Evolutionary conservation across 768 basidiomycete genomes (phyloP), one percentile per base, ranked within the genome.

Genomic region (Russula earlei): DNA sequence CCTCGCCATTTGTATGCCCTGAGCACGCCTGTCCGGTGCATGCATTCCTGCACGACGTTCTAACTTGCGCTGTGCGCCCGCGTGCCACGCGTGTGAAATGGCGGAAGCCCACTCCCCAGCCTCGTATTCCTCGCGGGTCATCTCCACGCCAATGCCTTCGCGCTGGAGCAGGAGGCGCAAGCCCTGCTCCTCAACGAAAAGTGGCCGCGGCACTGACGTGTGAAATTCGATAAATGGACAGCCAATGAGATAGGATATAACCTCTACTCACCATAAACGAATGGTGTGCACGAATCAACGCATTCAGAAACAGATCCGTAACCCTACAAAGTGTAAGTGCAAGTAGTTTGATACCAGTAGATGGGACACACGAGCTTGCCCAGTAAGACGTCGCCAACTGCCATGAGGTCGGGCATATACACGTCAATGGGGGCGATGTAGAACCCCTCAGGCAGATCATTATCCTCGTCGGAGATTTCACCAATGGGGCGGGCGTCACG

Each of bases 271-370:
- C 84, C 84, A 64, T 84, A 91, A 31, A 91, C 79, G 56, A 90
- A 87, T 5, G 87, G 84, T 15, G 87, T 88, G 59, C 78, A 78
- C 5, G 83, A 74, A 62, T 88, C 85, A 17, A 89, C 79, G 57
- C 85, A 86, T 64, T 91, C 87, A 1, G 87, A 80, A 44, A 87
- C 86, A 0, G 87, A 87, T 14, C 87, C 87, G 65, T 89, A 91
- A 31, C 87, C 87, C 84, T 86, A 61, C n/a, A 20, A 20, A 10
- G 22, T 57, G 37, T 46, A 33, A 57, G 41, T 49, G 11, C 48
- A 55, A 20, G 51, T 3, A 24, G 46, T 36, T 9, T 36, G 15
- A 33, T 43, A 20, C 25, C 41, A 41, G 25, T 17, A 40, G 7
- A 11, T 19, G 25, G n/a, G 12, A 72, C 80, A 56, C 56, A 86